A percentile compares a stretch with the other conserved stretches of the same genome.
These are phyloP conservation scores for Marchantia paleacea DNA, from an alignment of 225 moss, liverwort and hornwort genomes.

Conservation along the genomic window DNA sequence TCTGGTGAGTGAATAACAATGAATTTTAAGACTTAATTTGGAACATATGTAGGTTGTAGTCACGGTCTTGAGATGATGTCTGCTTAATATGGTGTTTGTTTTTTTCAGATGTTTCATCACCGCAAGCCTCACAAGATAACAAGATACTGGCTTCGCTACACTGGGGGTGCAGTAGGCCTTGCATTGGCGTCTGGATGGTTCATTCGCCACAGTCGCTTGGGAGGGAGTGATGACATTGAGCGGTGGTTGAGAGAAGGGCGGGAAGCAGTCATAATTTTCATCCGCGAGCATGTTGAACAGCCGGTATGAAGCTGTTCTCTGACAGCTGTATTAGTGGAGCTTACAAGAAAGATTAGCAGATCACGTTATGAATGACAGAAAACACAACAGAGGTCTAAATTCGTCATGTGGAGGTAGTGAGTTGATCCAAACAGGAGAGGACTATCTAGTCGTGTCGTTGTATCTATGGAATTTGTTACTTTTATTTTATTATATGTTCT, in stretches of 20 bases:
- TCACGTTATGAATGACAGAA: not conserved
- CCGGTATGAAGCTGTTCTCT: constrained; percentile 53
- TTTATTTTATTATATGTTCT: not conserved
- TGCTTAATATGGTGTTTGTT: not conserved
- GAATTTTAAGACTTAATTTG: not conserved
- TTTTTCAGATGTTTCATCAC: constrained; percentile 69
- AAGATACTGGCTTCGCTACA: constrained; percentile 73
- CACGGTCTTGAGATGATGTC: not conserved
- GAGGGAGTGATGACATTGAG: constrained; percentile 76
- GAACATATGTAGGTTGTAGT: not conserved
- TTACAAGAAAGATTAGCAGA: not conserved
- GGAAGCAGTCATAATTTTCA: constrained; percentile 58
- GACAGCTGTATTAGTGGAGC: not conserved
- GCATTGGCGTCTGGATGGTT: constrained; percentile 69
- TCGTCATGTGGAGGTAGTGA: not conserved
- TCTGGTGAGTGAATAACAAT: constrained; percentile 31
- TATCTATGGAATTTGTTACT: not conserved
- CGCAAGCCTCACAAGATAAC: constrained; percentile 66
- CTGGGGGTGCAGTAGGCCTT: constrained; percentile 58
- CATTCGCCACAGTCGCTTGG: constrained; percentile 74
- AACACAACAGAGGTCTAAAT: not conserved
- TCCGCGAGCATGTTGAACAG: constrained; percentile 76
- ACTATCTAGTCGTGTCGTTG: not conserved
- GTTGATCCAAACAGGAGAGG: not conserved
- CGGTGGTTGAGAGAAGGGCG: constrained; percentile 69